Evolutionary conservation across 148 eudicot genomes (phyloP), one percentile per base, ranked within the genome.

Genomic region (Vaccinium macrocarpon): DNA sequence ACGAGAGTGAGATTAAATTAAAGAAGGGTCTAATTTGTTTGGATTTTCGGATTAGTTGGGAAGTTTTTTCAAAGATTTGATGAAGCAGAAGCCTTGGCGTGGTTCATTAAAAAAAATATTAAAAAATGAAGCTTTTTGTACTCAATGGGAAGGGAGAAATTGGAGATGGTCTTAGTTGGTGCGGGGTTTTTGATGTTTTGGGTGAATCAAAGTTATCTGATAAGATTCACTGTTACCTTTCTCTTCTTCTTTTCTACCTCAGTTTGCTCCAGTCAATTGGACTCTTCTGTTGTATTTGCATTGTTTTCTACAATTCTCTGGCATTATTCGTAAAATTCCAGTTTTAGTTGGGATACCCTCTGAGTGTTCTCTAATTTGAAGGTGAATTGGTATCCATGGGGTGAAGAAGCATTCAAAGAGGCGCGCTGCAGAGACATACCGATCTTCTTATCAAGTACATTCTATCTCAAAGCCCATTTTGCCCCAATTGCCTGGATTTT

Each of bases 331-430:
- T 46, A 21, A 38, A 50, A n/a, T 25, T 76, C 49, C 15, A 9
- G 15, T 56, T 7, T 32, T 79, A 32, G 9, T 35, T 56, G 50
- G 11, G 27, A 56, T 56, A 16, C 66, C 19, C 10, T 32, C 56
- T 32, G 61, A 16, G 15, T 79, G 16, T 56, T 55, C 56, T 79
- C 5, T 23, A 19, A 32, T 81, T 15, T 48, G 55, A 84, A 97
- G 99, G 99, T 97, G 25, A 91, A 97, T 88, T 97, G 99, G 99
- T 97, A 97, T 87, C 94, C 99, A 70, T 97, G 99, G 99, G 97
- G 98, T 78, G 96, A 97, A 61, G 99, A 95, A 84, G 99, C 99
- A 38, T 95, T 97, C 81, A 79, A 91, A 55, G 98, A 97, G 93
- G 99, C 99, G 84, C 93, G 92, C 64, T 89, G 84, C 87, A 92